phyloP scores from a whole-genome alignment of 805 yeast species.

The Yamadazyma nakazawae region DNA sequence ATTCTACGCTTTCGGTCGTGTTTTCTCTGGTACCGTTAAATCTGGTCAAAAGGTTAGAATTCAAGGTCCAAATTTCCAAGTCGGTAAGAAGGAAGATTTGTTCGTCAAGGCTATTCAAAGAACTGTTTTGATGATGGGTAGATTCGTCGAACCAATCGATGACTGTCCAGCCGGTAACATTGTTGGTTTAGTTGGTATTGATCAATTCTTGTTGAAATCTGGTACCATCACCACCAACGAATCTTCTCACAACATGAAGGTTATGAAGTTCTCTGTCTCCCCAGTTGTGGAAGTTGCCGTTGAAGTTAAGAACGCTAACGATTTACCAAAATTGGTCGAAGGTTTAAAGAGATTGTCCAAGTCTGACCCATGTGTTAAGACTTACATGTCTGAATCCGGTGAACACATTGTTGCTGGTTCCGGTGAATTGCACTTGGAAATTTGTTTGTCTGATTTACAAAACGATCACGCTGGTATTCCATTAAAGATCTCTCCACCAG shows the following conservation, averaged over 20 bases:
- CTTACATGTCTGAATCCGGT: slow-evolving; percentile 88
- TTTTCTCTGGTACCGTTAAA: slow-evolving; percentile 98
- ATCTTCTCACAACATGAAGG: slow-evolving; percentile 98
- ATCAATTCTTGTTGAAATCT: slow-evolving; percentile 98
- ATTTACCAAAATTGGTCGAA: slow-evolving; percentile 98
- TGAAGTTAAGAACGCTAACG: slow-evolving; percentile 99
- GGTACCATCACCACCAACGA: slow-evolving; percentile 98
- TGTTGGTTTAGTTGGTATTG: slow-evolving; percentile 99
- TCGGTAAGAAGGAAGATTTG: slow-evolving; percentile 97
- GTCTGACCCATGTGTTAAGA: slow-evolving; percentile 98
- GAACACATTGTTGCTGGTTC: slow-evolving; percentile 99
- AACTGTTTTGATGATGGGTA: slow-evolving; percentile 99
- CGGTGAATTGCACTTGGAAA: slow-evolving; percentile 99
- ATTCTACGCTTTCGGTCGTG: slow-evolving; percentile 99
- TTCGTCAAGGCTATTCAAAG: slow-evolving; percentile 98
- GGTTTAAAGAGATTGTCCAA: slow-evolving; percentile 99
- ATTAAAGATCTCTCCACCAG: slow-evolving; percentile 95
- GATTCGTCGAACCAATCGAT: slow-evolving; percentile 95
- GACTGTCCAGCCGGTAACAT: slow-evolving; percentile 99
- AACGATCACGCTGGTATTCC: slow-evolving; percentile 99
- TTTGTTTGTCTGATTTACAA: slow-evolving; percentile 93
- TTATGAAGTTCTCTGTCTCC: slow-evolving; percentile 99
- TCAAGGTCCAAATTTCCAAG: slow-evolving; percentile 99
- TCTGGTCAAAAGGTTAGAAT: slow-evolving; percentile 99
- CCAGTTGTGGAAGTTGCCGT: slow-evolving; percentile 99